Evolutionary conservation across 352 stramenopile genomes (phyloP), one percentile per base, ranked within the genome.

Genomic region (Phytophthora litchii): DNA sequence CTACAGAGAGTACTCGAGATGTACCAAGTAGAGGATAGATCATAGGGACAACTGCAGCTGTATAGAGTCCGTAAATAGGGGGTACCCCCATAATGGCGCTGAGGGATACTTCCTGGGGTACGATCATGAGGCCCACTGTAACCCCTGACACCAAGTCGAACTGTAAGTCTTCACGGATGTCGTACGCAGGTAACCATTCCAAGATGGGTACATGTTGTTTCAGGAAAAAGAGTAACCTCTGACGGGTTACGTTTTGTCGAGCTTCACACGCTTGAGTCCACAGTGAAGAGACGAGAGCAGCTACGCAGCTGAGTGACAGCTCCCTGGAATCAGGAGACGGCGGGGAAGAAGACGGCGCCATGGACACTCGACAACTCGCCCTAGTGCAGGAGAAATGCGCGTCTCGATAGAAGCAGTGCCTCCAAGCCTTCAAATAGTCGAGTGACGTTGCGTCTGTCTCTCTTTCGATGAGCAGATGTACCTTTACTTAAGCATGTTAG

Each of bases 31-130:
- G 45, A 4, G 83, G 69, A 53, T 92, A 92, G 21, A 91, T 62
- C n/a, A 92, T 64, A 2, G 85, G 85, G 7, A 85, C 82, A 17
- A 86, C 68, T 7, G 83, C 83, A 3, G 83, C 80, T 7, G 80
- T 86, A 57, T 92, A 92, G 19, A 92, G 68, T 8, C 83, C 80
- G 62, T 89, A 89, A 29, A 89, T 78, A 3, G 74, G 67, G 3
- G 80, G 80, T 12, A 92, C 83, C 21, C 74, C 76, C 83, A 96
- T 96, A 10, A 98, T 74, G 49, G 94, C 87, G 13, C 88, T 90
- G 46, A 98, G 93, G 32, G 77, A 91, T 76, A 98, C 96, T 20
- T 91, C 86, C 54, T 97, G 91, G 16, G 92, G 94, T 51, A 98
- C 82, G 25, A 96, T 71, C 89, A 98, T 97, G 20, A 98, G 78